Conservation (phyloP, 345 rosid genomes). For the Geranium brycei region DNA sequence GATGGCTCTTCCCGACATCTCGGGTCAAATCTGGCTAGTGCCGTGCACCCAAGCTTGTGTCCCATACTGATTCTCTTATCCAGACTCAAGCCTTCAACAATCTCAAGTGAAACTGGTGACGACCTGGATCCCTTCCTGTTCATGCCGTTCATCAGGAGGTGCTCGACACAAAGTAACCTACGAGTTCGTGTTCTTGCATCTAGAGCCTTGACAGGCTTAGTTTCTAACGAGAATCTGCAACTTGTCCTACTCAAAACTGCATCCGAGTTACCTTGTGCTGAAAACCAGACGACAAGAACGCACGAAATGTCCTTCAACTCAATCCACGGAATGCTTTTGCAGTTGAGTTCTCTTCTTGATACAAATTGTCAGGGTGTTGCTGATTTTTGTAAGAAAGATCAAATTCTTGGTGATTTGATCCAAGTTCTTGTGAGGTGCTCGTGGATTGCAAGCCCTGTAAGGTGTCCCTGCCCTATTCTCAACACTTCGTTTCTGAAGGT, state of each 20-base stretch:
- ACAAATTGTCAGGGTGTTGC: slow-evolving; percentile 65
- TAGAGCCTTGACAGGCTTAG: slow-evolving; percentile 77
- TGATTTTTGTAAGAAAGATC: slow-evolving; percentile 64
- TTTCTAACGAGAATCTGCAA: slow-evolving; percentile 82
- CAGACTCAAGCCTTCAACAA: slow-evolving; percentile 88
- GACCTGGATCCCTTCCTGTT: slow-evolving; percentile 81
- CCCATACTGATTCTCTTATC: slow-evolving; percentile 84
- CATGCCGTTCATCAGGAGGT: slow-evolving; percentile 84
- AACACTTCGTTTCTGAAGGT: slow-evolving; percentile 61
- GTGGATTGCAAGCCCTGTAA: slow-evolving; percentile 65
- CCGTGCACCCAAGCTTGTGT: slow-evolving; percentile 91
- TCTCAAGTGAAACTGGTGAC: slow-evolving; percentile 78
- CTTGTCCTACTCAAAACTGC: slow-evolving; percentile 47
- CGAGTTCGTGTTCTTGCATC: slow-evolving; percentile 86
- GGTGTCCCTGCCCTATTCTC: slow-evolving; percentile 74
- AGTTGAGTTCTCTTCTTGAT: slow-evolving; percentile 65
- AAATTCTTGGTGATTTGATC: slow-evolving; percentile 52
- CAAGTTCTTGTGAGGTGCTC: slow-evolving; percentile 38
- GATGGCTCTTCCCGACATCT: slow-evolving; percentile 33
- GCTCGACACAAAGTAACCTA: slow-evolving; percentile 80
- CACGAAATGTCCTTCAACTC: slow-evolving; percentile 40
- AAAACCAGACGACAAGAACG: slow-evolving; percentile 13
- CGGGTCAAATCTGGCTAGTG: slow-evolving; percentile 49
- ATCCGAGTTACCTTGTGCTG: slow-evolving; percentile 39
- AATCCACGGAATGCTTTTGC: slow-evolving; percentile 76